These are phyloP conservation scores for Wickerhamiella kazuoi DNA, from an alignment of 805 yeast species.

Conservation along the genomic window DNA sequence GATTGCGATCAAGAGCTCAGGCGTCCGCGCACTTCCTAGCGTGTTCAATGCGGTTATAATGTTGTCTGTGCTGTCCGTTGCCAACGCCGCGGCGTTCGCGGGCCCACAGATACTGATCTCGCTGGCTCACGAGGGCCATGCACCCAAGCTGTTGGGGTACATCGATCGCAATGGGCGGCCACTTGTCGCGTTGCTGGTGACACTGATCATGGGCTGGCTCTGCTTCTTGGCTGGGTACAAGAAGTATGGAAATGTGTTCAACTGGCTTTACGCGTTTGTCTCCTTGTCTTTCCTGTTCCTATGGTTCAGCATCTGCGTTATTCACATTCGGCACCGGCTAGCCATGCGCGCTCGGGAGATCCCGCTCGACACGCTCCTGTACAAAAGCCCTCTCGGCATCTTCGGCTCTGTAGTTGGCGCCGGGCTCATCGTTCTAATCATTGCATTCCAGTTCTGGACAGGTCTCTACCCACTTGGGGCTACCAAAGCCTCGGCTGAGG, in stretches of 20 bases:
- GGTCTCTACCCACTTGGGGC: conserved; percentile 51
- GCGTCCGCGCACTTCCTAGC: conserved; percentile 50
- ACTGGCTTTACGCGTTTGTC: conserved; percentile 16
- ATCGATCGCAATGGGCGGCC: conserved; percentile 71
- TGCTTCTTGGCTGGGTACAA: conserved; percentile 46
- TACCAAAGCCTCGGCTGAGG: conserved; percentile 17
- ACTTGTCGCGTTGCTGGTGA: conserved; percentile 36
- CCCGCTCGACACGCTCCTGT: conserved; percentile 45
- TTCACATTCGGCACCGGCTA: conserved; percentile 23
- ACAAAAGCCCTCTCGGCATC: conserved; percentile 48
- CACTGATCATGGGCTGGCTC: conserved; percentile 33
- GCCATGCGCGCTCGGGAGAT: conserved; percentile 50
- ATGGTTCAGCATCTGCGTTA: conserved; percentile 9
- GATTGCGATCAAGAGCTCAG: conserved; percentile 55
- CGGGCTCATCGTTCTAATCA: conserved; percentile 38
- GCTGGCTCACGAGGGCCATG: conserved; percentile 44
- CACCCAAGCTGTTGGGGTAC: conserved; percentile 43
- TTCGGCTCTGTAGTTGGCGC: conserved; percentile 51
- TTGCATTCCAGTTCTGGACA: conserved; percentile 65
- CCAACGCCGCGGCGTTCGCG: conserved; percentile 53
- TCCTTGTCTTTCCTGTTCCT: conserved; percentile 13
- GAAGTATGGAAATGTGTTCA: conserved; percentile 13
- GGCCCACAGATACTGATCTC: conserved; percentile 51
- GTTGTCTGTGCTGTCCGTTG: conserved; percentile 62
- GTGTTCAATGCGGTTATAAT: conserved; percentile 64